A percentile compares a stretch with the other conserved stretches of the same genome.
These are phyloP conservation scores for Zygoascus sp. DNA, from an alignment of 1,139 yeast genomes.

Conservation along the genomic window DNA sequence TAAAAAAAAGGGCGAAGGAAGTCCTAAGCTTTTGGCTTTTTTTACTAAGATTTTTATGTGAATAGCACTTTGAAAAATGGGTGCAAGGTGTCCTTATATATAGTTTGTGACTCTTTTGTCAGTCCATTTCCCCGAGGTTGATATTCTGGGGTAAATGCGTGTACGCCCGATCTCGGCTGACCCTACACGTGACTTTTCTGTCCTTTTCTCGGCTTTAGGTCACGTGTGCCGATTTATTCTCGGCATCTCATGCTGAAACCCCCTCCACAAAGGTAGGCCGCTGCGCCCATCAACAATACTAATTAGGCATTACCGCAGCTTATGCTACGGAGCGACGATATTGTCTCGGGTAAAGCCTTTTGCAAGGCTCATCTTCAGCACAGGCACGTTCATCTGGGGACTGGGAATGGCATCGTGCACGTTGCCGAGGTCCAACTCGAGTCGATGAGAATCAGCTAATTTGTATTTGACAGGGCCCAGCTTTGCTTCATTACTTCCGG, in stretches of 20 bases:
- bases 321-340: not conserved
- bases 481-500: no score
- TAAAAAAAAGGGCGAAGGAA: not conserved
- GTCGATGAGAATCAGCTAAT: not conserved
- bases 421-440: not conserved
- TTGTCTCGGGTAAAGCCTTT: not conserved
- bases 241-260: no score
- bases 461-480: no score
- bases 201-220: not conserved
- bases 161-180: constrained; percentile 8
- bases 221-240: constrained; percentile 1
- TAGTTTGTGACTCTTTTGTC: constrained; percentile 41
- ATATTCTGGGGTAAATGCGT: constrained; percentile 10
- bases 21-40: not conserved
- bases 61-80: not conserved
- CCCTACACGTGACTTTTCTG: constrained; percentile 6
- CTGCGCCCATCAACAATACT: not conserved
- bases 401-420: not conserved
- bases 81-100: constrained; percentile 37
- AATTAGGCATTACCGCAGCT: not conserved
- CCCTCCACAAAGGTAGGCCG: no score
- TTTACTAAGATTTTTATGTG: not conserved
- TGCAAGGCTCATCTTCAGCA: not conserved
- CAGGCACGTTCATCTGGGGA: not conserved
- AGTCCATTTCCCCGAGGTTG: constrained; percentile 39